These are phyloP conservation scores for Bacterosira constricta DNA, from an alignment of 108 stramenopile genomes.

Conservation along the genomic window DNA sequence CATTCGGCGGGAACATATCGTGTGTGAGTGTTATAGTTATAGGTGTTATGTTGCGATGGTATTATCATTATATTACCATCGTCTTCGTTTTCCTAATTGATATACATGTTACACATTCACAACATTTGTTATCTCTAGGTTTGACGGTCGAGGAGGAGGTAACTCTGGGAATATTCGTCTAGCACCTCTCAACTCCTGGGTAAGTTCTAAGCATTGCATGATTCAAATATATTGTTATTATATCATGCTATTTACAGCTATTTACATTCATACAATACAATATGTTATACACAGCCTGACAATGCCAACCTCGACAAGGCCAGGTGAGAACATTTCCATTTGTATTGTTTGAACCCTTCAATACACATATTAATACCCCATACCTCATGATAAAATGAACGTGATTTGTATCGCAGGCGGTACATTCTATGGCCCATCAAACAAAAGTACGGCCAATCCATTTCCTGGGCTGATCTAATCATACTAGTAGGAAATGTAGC, in stretches of 20 bases:
- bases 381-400: too few relatives aligned
- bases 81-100: neutral
- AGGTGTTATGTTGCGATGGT: neutral
- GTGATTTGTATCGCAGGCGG: too few relatives aligned
- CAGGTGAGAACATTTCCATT: too few relatives aligned
- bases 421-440: slow-evolving; percentile 76
- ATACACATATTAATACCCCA: too few relatives aligned
- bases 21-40: slow-evolving; percentile 31
- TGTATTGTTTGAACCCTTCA: too few relatives aligned
- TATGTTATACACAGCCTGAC: too few relatives aligned
- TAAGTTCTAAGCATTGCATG: too few relatives aligned
- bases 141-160: slow-evolving; percentile 77
- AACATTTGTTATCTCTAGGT: slow-evolving; percentile 16
- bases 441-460: slow-evolving; percentile 65
- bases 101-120: too few relatives aligned
- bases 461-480: slow-evolving; percentile 81
- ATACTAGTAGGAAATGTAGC: slow-evolving; percentile 85
- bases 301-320: slow-evolving; percentile 84
- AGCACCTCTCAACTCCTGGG: slow-evolving; percentile 78
- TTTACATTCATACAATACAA: too few relatives aligned
- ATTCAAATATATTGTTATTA: too few relatives aligned
- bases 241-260: too few relatives aligned
- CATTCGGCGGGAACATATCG: slow-evolving; percentile 79
- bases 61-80: too few relatives aligned
- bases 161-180: slow-evolving; percentile 69